Evolutionary conservation across 164 flowering plant species (phyloP).

Genomic region (Cinnamomum chago): DNA sequence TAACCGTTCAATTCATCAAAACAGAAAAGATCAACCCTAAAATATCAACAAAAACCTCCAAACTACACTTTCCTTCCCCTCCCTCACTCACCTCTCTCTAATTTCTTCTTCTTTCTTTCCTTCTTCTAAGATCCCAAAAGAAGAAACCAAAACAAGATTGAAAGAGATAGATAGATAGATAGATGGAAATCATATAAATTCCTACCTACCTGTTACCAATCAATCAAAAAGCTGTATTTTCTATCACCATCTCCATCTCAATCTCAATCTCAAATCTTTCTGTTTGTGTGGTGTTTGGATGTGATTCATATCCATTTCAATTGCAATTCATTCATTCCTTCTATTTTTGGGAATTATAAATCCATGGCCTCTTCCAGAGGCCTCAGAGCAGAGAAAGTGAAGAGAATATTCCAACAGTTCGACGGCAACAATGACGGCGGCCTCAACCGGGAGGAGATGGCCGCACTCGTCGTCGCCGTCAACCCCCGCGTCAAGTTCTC

Average conservation of each 20-base stretch:
- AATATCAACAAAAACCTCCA: too few relatives aligned
- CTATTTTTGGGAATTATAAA: too few relatives aligned
- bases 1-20: too few relatives aligned
- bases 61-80: neutral
- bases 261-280: too few relatives aligned
- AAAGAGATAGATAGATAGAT: neutral
- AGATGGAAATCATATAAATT: neutral
- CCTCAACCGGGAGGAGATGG: slow-evolving; percentile 87
- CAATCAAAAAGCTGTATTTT: too few relatives aligned
- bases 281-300: too few relatives aligned
- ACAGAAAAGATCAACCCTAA: too few relatives aligned
- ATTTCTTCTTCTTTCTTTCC: neutral
- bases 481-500: slow-evolving; percentile 96
- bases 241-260: too few relatives aligned
- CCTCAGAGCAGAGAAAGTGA: slow-evolving; percentile 91
- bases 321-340: too few relatives aligned
- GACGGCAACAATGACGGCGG: slow-evolving; percentile 83
- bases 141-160: neutral
- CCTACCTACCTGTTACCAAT: too few relatives aligned
- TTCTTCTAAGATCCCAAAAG: neutral
- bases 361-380: slow-evolving; percentile 36
- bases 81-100: neutral
- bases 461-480: slow-evolving; percentile 91
- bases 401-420: slow-evolving; percentile 81
- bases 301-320: too few relatives aligned